phyloP scores from a whole-genome alignment of 768 basidiomycete genomes.

The Leccinum uliginosum region DNA sequence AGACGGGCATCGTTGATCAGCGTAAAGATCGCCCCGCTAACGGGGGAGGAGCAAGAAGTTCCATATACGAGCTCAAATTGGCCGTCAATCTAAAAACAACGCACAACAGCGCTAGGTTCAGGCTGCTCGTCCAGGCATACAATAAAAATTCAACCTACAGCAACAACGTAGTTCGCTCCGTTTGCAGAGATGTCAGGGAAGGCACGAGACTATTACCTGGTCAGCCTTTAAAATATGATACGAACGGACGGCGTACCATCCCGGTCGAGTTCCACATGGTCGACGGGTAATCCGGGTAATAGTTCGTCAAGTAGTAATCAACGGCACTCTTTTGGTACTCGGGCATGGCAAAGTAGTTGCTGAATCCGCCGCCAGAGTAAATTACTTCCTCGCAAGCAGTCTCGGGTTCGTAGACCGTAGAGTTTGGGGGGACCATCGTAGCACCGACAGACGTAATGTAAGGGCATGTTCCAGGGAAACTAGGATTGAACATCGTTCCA shows the following conservation, averaged over 20 bases:
- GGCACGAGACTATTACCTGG: slow-evolving; percentile 30
- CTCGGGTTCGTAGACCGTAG: slow-evolving; percentile 27
- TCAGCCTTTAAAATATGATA: slow-evolving; percentile 27
- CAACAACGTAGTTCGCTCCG: slow-evolving; percentile 30
- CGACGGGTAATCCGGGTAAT: slow-evolving; percentile 23
- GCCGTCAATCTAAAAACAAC: slow-evolving; percentile 30
- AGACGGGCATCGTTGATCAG: slow-evolving; percentile 37
- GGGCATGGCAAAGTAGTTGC: slow-evolving; percentile 41
- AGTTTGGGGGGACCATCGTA: slow-evolving; percentile 38
- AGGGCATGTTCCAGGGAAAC: slow-evolving; percentile 42
- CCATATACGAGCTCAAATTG: slow-evolving; percentile 31
- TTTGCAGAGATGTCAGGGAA: slow-evolving; percentile 37
- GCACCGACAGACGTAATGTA: slow-evolving; percentile 46
- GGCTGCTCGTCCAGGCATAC: not conserved
- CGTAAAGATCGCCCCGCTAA: slow-evolving; percentile 30
- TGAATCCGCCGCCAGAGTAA: slow-evolving; percentile 32
- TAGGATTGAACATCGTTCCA: slow-evolving; percentile 37
- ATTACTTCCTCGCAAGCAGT: slow-evolving; percentile 28
- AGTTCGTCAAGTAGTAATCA: slow-evolving; percentile 27
- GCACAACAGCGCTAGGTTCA: not conserved
- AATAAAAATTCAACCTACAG: slow-evolving; percentile 6
- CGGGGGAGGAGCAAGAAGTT: slow-evolving; percentile 33
- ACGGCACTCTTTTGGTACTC: slow-evolving; percentile 36
- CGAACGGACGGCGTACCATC: slow-evolving; percentile 12
- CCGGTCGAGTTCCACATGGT: slow-evolving; percentile 27